phyloP scores from a whole-genome alignment of 352 stramenopile genomes.

The Pythium oligandrum region DNA sequence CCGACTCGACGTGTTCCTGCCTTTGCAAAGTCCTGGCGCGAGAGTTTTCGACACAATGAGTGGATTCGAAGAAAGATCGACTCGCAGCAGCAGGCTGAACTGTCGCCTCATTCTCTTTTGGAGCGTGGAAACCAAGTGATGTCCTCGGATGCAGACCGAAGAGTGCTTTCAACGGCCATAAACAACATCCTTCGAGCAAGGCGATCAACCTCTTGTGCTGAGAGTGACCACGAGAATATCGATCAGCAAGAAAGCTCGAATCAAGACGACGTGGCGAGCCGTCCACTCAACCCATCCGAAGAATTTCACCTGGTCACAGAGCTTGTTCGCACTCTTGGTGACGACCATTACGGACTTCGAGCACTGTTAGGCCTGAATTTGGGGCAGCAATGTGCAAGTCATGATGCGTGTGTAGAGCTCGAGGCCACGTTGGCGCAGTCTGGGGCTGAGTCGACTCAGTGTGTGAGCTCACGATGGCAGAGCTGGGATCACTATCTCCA shows the following conservation, averaged over 20 bases:
- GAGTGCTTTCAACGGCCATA: slow-evolving; percentile 7
- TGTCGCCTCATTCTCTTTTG: too few relatives aligned
- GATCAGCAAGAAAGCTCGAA: too few relatives aligned
- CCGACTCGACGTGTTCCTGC: too few relatives aligned
- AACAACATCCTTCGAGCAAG: neutral
- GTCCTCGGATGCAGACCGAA: slow-evolving; percentile 7
- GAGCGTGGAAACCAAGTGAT: too few relatives aligned
- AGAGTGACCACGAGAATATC: too few relatives aligned
- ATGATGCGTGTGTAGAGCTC: neutral
- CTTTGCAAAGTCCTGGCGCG: neutral
- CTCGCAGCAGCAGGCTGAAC: neutral
- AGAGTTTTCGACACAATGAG: slow-evolving; percentile 21
- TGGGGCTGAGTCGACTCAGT: neutral
- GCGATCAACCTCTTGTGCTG: too few relatives aligned
- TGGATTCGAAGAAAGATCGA: slow-evolving; percentile 1
- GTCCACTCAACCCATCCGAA: neutral
- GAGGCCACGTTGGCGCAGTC: neutral
- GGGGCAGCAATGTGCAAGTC: neutral
- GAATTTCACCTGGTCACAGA: neutral
- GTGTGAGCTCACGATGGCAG: neutral
- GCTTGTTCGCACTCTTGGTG: neutral
- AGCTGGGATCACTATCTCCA: neutral
- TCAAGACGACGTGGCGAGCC: too few relatives aligned
- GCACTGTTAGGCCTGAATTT: neutral
- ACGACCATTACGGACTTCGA: neutral